Percentiles rank a stretch among this genome's conserved stretches.
phyloP scores from a whole-genome alignment of 371 early-diverging fungal species.

The Mucor piriformis region DNA sequence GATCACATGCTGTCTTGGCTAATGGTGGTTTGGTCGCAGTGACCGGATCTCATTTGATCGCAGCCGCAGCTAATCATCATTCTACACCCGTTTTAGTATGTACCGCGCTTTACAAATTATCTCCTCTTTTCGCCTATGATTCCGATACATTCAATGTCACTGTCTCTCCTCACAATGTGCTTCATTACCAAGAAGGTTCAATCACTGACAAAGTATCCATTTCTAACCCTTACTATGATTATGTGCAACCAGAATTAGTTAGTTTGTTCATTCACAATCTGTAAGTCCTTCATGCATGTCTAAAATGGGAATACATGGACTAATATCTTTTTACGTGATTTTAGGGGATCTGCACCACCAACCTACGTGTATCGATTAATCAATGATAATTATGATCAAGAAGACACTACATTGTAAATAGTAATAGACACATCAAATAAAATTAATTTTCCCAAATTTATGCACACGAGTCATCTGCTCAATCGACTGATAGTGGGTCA shows the following conservation, averaged over 20 bases:
- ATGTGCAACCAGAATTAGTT: constrained; percentile 87
- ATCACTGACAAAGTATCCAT: constrained; percentile 81
- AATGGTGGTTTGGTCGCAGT: constrained; percentile 92
- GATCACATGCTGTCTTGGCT: constrained; percentile 91
- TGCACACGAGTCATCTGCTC: neutral
- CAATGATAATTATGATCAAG: constrained; percentile 72
- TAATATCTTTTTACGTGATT: neutral
- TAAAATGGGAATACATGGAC: neutral
- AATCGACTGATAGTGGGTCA: no score
- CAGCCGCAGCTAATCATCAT: constrained; percentile 91
- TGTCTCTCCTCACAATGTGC: constrained; percentile 79
- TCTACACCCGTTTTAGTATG: constrained; percentile 88
- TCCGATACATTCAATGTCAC: constrained; percentile 80
- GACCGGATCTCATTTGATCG: constrained; percentile 81
- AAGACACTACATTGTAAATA: constrained; percentile 36
- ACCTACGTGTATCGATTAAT: constrained; percentile 67
- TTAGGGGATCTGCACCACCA: constrained; percentile 52
- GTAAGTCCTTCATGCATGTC: constrained; percentile 48
- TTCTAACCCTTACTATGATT: constrained; percentile 87
- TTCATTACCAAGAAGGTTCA: constrained; percentile 79
- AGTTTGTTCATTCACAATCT: constrained; percentile 89
- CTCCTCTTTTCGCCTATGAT: constrained; percentile 87
- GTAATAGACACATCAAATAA: no score
- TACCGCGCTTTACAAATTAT: constrained; percentile 84
- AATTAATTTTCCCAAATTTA: neutral